phyloP scores from a whole-genome alignment of 1,284 basidiomycete genomes.

The Schizophyllum commune region DNA sequence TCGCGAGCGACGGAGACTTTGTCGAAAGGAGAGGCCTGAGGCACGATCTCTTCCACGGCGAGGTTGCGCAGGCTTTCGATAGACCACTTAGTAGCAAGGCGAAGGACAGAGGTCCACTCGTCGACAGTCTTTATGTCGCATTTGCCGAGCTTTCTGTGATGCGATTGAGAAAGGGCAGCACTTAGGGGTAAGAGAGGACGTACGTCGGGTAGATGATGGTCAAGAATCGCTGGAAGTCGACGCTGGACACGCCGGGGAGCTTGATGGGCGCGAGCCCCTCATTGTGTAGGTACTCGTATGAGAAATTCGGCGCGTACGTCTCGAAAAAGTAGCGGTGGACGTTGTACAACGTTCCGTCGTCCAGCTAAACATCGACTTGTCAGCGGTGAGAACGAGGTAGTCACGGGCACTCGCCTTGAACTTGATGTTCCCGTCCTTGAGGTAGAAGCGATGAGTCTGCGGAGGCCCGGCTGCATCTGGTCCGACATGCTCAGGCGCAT shows the following conservation, averaged over 20 bases:
- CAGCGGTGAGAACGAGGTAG: too few species aligned
- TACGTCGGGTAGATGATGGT: not conserved
- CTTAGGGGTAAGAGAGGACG: too few species aligned
- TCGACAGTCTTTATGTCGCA: not conserved
- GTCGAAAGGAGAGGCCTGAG: not conserved
- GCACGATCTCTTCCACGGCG: not conserved
- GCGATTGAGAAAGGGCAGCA: too few species aligned
- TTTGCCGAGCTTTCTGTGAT: not conserved
- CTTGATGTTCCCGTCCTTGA: not conserved
- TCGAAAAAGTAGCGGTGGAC: not conserved
- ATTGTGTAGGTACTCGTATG: not conserved
- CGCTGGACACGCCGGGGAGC: not conserved
- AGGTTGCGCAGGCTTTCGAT: not conserved
- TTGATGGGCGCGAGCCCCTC: not conserved
- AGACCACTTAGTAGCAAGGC: not conserved
- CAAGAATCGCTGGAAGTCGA: not conserved
- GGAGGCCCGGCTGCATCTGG: too few species aligned
- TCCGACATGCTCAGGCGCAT: too few species aligned
- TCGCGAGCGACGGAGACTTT: not conserved
- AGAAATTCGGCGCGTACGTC: not conserved
- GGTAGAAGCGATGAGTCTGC: not conserved
- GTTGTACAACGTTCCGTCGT: not conserved
- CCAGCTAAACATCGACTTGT: not conserved
- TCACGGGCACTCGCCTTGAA: constrained; percentile 8
- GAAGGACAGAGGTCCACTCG: not conserved